phyloP scores from a whole-genome alignment of 2,329 filamentous ascomycete genomes.

The Scedosporium minutisporum region DNA sequence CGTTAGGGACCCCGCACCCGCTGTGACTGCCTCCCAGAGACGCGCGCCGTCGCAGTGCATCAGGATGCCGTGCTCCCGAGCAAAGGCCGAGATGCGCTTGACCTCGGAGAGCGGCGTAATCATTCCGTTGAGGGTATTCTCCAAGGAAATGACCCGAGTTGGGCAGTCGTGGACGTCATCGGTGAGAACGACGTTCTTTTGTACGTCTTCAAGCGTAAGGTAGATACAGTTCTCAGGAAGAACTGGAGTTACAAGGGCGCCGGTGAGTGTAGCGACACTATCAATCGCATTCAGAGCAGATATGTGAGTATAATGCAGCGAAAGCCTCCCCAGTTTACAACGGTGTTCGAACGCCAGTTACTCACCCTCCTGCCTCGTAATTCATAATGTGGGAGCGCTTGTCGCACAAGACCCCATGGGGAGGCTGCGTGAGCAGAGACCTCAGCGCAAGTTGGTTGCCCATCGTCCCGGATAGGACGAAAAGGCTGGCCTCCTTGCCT shows the following conservation, averaged over 20 bases:
- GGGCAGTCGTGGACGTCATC: constrained; percentile 71
- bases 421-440: constrained; percentile 67
- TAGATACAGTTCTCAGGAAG: constrained; percentile 61
- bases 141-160: constrained; percentile 70
- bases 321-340: too few species aligned
- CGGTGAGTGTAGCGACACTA: constrained; percentile 49
- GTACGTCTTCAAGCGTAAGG: constrained; percentile 67
- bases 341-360: constrained; percentile 4
- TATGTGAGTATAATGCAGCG: background rate
- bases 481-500: constrained; percentile 65
- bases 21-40: constrained; percentile 70
- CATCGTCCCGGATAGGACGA: constrained; percentile 88
- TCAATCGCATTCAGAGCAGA: background rate
- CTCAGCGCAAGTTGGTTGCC: constrained; percentile 82
- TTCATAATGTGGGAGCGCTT: constrained; percentile 67
- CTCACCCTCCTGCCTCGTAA: constrained; percentile 52
- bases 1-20: constrained; percentile 55
- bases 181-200: constrained; percentile 52
- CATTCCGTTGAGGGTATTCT: constrained; percentile 76
- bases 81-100: constrained; percentile 60
- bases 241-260: constrained; percentile 30
- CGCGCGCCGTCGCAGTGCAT: constrained; percentile 74
- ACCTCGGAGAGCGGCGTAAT: constrained; percentile 69
- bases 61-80: constrained; percentile 50
- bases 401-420: constrained; percentile 73